A percentile compares a stretch with the other conserved stretches of the same genome.
These are phyloP conservation scores for Aurantiochytrium sp. DNA, from an alignment of 108 stramenopile genomes.

Conservation along the genomic window DNA sequence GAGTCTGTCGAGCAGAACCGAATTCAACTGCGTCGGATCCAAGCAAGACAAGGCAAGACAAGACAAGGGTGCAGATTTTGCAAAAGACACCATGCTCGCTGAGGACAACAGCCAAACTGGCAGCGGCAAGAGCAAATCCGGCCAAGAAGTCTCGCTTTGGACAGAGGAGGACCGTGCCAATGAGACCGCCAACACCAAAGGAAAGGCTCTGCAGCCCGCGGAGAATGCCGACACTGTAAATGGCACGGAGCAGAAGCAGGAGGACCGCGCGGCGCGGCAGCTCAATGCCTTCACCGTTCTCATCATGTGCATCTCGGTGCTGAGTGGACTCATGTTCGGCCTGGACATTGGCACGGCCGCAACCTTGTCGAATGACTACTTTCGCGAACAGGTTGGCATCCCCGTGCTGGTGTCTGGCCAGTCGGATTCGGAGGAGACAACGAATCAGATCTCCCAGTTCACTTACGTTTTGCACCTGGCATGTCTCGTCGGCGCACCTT, in stretches of 20 bases:
- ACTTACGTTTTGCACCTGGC: background rate
- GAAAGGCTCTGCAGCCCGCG: too few species aligned
- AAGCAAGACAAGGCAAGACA: too few species aligned
- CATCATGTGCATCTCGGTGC: background rate
- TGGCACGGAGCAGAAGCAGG: background rate
- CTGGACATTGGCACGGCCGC: background rate
- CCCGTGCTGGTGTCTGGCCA: background rate
- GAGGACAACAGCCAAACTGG: too few species aligned
- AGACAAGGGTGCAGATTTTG: too few species aligned
- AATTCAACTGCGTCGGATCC: too few species aligned
- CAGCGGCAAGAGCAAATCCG: too few species aligned
- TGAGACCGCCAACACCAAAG: too few species aligned
- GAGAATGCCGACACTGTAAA: too few species aligned
- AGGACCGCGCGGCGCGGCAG: background rate
- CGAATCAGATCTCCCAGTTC: background rate
- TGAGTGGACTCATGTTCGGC: background rate
- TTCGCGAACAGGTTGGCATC: background rate
- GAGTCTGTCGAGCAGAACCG: too few species aligned
- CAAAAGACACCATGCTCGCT: too few species aligned
- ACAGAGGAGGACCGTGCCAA: too few species aligned
- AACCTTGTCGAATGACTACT: background rate
- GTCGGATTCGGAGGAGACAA: background rate
- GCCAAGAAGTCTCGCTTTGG: too few species aligned
- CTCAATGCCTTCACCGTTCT: background rate
- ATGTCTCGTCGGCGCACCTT: background rate